Conservation (phyloP, 1,284 basidiomycete species). For the Apiotrichum gamsii region DNA sequence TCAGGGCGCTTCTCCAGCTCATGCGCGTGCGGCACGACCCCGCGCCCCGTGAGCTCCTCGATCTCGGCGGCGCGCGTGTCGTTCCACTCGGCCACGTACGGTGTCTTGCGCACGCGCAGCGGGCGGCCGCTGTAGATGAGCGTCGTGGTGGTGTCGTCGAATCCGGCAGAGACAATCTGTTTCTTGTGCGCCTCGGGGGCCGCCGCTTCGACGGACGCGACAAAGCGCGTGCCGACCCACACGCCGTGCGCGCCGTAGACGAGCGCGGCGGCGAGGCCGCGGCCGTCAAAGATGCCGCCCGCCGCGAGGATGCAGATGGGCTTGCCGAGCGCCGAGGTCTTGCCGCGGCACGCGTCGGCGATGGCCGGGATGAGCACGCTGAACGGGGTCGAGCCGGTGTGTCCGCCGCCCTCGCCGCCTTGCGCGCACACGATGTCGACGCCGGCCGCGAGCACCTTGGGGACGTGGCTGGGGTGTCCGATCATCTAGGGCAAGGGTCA, state of each 20-base stretch:
- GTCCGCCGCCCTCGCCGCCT: slow-evolving; percentile 76
- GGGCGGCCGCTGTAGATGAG: slow-evolving; percentile 84
- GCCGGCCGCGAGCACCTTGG: slow-evolving; percentile 69
- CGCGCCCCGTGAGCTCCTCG: slow-evolving; percentile 65
- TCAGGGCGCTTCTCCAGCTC: slow-evolving; percentile 74
- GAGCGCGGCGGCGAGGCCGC: slow-evolving; percentile 75
- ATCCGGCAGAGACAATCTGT: slow-evolving; percentile 44
- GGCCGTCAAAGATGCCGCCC: slow-evolving; percentile 77
- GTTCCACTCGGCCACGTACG: slow-evolving; percentile 69
- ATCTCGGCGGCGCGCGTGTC: slow-evolving; percentile 34
- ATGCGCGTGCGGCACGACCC: slow-evolving; percentile 63
- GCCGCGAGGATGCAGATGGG: slow-evolving; percentile 77
- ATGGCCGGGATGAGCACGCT: slow-evolving; percentile 57
- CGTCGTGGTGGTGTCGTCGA: slow-evolving; percentile 58
- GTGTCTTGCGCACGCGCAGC: slow-evolving; percentile 69
- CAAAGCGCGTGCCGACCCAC: slow-evolving; percentile 88
- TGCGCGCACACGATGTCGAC: slow-evolving; percentile 85
- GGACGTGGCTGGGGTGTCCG: slow-evolving; percentile 77
- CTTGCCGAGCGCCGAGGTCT: slow-evolving; percentile 65
- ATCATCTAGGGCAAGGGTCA: slow-evolving; percentile 61
- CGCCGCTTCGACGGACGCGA: slow-evolving; percentile 59
- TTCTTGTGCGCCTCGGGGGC: slow-evolving; percentile 81
- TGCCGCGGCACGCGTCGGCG: slow-evolving; percentile 69
- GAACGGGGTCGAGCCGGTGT: slow-evolving; percentile 44
- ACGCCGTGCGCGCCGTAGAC: slow-evolving; percentile 77